Evolutionary conservation across 805 yeast genomes (phyloP).

Genomic region (Ogataea haglerorum): DNA sequence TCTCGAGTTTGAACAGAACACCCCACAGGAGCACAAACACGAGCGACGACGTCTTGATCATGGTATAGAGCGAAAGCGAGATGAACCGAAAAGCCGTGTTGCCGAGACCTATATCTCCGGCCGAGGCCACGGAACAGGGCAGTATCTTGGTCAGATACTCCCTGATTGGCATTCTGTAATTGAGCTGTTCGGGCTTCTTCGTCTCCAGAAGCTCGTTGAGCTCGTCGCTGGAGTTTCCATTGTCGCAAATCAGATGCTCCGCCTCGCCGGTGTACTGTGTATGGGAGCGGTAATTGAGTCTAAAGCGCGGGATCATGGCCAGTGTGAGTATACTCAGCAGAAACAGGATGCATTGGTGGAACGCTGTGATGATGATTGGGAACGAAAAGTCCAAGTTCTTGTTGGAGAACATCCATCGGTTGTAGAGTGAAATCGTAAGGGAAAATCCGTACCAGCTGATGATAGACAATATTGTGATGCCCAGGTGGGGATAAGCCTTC

Average conservation of each 20-base stretch:
- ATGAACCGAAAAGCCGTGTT: conserved; percentile 79
- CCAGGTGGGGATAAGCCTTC: conserved; percentile 27
- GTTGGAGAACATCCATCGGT: conserved; percentile 94
- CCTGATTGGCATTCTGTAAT: conserved; percentile 30
- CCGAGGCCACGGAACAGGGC: conserved; percentile 85
- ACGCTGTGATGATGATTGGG: conserved; percentile 80
- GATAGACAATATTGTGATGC: conserved; percentile 28
- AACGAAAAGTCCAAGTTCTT: conserved; percentile 70
- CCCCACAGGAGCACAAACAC: conserved; percentile 90
- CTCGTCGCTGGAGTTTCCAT: conserved; percentile 8
- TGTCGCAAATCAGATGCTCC: background rate
- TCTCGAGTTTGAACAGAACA: conserved; percentile 73
- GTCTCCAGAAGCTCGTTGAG: conserved; percentile 7
- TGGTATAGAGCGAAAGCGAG: conserved; percentile 81
- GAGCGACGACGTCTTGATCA: conserved; percentile 85
- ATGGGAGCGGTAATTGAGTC: conserved; percentile 34
- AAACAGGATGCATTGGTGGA: conserved; percentile 76
- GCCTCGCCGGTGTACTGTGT: conserved; percentile 13
- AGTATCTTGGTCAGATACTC: conserved; percentile 54
- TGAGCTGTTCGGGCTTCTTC: conserved; percentile 7
- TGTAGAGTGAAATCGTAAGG: conserved; percentile 70
- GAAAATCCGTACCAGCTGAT: conserved; percentile 65
- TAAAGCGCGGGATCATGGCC: conserved; percentile 43
- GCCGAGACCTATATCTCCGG: conserved; percentile 92
- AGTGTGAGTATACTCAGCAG: conserved; percentile 47